These are phyloP conservation scores for Sutorius australiensis DNA, from an alignment of 768 basidiomycete genomes.

Conservation along the genomic window DNA sequence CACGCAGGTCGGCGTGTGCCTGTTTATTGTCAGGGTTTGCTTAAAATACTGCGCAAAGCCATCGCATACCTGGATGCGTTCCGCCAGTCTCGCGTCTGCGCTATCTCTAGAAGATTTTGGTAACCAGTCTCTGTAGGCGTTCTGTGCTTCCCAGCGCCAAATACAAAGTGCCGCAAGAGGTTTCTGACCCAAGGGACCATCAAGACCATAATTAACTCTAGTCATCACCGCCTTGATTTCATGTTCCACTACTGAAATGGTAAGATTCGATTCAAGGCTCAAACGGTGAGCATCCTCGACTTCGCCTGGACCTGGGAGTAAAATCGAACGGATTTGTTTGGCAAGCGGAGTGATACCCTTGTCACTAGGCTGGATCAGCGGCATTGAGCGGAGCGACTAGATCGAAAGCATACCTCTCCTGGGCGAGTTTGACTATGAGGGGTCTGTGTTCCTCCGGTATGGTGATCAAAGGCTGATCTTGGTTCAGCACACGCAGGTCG, in stretches of 20 bases:
- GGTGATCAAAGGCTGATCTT: conserved; percentile 46
- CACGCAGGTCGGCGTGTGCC: conserved; percentile 56
- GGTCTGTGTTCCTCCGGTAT: conserved; percentile 71
- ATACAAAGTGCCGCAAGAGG: conserved; percentile 60
- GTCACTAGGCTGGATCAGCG: conserved; percentile 49
- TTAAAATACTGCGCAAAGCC: background rate
- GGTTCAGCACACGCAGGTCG: conserved; percentile 45
- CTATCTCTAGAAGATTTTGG: conserved; percentile 64
- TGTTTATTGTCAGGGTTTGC: conserved; percentile 25
- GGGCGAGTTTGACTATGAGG: conserved; percentile 75
- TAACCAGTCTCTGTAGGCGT: conserved; percentile 54
- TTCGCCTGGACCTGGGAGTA: conserved; percentile 63
- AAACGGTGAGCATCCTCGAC: conserved; percentile 38
- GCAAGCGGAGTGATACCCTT: conserved; percentile 60
- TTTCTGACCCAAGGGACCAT: conserved; percentile 46
- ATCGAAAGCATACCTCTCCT: conserved; percentile 65
- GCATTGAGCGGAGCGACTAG: background rate
- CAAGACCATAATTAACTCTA: conserved; percentile 81
- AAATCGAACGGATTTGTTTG: conserved; percentile 65
- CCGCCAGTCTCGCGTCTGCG: conserved; percentile 54
- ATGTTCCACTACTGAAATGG: conserved; percentile 51
- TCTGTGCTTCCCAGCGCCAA: conserved; percentile 87
- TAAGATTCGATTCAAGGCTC: conserved; percentile 39
- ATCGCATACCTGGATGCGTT: conserved; percentile 58
- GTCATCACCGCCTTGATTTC: conserved; percentile 60